Conservation (phyloP, 768 basidiomycete genomes). For the Postia placenta region DNA sequence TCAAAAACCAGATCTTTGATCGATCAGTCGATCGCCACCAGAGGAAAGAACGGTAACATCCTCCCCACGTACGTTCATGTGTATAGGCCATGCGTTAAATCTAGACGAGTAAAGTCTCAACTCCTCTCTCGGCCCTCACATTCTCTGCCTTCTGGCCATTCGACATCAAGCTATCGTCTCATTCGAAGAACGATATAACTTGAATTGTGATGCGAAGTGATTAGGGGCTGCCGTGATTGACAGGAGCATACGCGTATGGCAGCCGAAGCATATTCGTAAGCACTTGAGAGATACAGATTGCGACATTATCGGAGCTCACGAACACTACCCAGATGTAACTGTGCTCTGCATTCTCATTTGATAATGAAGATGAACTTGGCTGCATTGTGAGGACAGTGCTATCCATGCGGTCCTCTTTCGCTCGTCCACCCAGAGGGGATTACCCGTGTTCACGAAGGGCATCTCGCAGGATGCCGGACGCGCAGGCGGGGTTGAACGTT, state of each 20-base stretch:
- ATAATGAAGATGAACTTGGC: conserved; percentile 76
- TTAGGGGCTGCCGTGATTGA: conserved; percentile 80
- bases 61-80: no score
- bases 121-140: conserved; percentile 53
- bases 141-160: conserved; percentile 79
- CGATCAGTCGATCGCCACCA: no score
- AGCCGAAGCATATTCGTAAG: conserved; percentile 69
- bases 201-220: conserved; percentile 82
- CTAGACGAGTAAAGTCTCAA: conserved; percentile 4
- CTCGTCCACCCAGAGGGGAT: conserved; percentile 71
- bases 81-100: conserved; percentile 39
- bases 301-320: not conserved
- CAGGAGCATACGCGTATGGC: conserved; percentile 71
- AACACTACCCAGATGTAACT: conserved; percentile 51
- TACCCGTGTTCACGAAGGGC: no score
- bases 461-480: no score
- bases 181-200: conserved; percentile 67
- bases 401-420: conserved; percentile 80
- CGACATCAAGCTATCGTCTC: conserved; percentile 62
- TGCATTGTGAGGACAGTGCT: conserved; percentile 81
- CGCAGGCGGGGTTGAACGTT: no score
- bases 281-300: no score
- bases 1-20: no score
- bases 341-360: conserved; percentile 60
- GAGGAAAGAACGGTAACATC: no score